Evolutionary conservation across 805 yeast species (phyloP).

Genomic region (Pichia eremophila): DNA sequence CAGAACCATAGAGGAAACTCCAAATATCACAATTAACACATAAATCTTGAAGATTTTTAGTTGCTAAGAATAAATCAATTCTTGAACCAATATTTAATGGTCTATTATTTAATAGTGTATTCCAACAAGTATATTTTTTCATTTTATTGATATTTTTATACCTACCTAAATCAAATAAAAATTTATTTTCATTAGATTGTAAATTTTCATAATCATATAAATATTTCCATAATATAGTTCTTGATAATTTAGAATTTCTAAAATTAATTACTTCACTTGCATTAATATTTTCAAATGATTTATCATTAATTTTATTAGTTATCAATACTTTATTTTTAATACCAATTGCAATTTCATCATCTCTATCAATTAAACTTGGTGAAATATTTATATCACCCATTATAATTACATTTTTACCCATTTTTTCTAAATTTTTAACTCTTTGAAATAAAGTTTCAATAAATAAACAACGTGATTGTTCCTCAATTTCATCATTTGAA

Average conservation of each 20-base stretch:
- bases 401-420: conserved; percentile 62
- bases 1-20: conserved; percentile 73
- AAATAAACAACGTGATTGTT: conserved; percentile 47
- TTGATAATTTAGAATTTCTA: conserved; percentile 31
- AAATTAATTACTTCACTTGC: conserved; percentile 24
- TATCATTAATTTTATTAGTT: conserved; percentile 7
- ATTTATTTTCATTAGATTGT: conserved; percentile 27
- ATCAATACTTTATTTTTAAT: conserved; percentile 29
- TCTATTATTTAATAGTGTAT: conserved; percentile 63
- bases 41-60: conserved; percentile 32
- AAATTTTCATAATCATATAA: conserved; percentile 21
- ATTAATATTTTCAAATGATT: conserved; percentile 30
- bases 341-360: conserved; percentile 49
- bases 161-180: conserved; percentile 54
- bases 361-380: conserved; percentile 73
- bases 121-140: conserved; percentile 88
- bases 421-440: conserved; percentile 39
- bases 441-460: conserved; percentile 52
- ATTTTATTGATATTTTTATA: conserved; percentile 43
- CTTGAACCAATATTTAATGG: conserved; percentile 84
- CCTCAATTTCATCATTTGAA: conserved; percentile 56
- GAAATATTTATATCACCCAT: conserved; percentile 88
- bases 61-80: conserved; percentile 64
- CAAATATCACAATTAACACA: conserved; percentile 38
- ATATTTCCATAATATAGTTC: conserved; percentile 39